These are phyloP conservation scores for Fereydounia khargensis DNA, from an alignment of 1,284 basidiomycete genomes.

Conservation along the genomic window DNA sequence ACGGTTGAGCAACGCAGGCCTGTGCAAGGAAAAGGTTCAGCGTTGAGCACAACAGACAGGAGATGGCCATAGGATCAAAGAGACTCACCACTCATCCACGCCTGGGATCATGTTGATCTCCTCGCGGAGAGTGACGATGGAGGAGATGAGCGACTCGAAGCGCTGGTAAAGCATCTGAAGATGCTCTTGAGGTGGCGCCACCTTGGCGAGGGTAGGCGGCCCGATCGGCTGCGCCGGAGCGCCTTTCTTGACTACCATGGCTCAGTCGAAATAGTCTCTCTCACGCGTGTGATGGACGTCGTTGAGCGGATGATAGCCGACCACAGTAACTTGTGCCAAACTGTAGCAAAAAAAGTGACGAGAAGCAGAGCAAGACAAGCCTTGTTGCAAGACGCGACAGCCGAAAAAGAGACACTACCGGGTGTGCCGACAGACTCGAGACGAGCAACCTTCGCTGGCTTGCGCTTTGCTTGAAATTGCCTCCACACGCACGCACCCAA, in stretches of 20 bases:
- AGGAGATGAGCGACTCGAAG: slow-evolving; percentile 42
- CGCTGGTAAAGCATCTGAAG: slow-evolving; percentile 40
- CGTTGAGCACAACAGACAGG: too few species aligned
- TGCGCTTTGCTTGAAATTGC: too few species aligned
- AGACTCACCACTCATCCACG: slow-evolving; percentile 35
- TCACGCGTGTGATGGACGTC: background rate
- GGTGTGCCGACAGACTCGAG: too few species aligned
- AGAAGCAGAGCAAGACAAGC: too few species aligned
- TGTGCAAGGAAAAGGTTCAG: background rate
- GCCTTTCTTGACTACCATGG: background rate
- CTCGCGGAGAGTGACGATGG: slow-evolving; percentile 41
- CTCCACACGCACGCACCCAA: too few species aligned
- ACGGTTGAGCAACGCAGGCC: slow-evolving; percentile 34
- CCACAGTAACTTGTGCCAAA: too few species aligned
- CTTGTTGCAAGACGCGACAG: too few species aligned
- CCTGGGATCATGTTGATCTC: slow-evolving; percentile 42
- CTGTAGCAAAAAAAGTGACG: too few species aligned
- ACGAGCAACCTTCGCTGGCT: too few species aligned
- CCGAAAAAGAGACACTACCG: too few species aligned
- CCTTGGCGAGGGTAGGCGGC: slow-evolving; percentile 17
- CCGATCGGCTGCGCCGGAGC: background rate
- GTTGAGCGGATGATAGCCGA: too few species aligned
- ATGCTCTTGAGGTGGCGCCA: slow-evolving; percentile 25
- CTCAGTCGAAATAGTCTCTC: background rate
- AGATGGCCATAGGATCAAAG: too few species aligned